phyloP scores from a whole-genome alignment of 2,329 filamentous ascomycete genomes.

The Trichoderma atroviride region DNA sequence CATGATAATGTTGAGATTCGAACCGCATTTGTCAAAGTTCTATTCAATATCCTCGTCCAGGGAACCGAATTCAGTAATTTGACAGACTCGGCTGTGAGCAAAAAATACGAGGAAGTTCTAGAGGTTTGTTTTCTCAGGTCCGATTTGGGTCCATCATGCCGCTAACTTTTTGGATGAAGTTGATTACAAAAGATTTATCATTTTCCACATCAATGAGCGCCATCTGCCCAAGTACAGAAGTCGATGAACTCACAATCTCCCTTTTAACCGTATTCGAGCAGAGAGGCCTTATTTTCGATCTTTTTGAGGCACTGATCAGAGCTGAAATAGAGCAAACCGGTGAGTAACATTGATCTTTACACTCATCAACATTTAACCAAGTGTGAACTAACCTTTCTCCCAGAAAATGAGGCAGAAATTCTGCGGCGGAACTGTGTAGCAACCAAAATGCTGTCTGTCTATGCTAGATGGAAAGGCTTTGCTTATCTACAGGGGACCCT shows the following conservation, averaged over 20 bases:
- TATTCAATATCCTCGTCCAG: conserved; percentile 72
- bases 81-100: conserved; percentile 66
- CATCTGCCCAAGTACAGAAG: conserved; percentile 67
- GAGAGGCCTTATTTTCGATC: conserved; percentile 62
- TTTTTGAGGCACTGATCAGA: conserved; percentile 68
- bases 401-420: conserved; percentile 69
- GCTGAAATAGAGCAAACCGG: conserved; percentile 70
- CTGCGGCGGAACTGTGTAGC: conserved; percentile 69
- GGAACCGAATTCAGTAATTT: conserved; percentile 71
- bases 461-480: conserved; percentile 71
- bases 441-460: conserved; percentile 73
- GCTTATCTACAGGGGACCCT: conserved; percentile 65
- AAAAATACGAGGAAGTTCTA: conserved; percentile 68
- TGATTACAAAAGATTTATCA: conserved; percentile 64
- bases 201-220: conserved; percentile 66
- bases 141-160: not conserved
- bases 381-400: conserved; percentile 24
- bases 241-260: conserved; percentile 69
- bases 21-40: conserved; percentile 69
- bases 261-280: conserved; percentile 71
- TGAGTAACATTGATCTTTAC: conserved; percentile 33
- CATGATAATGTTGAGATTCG: conserved; percentile 71
- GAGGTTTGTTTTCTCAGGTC: conserved; percentile 42
- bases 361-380: not conserved
- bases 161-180: conserved; percentile 39